Evolutionary conservation across 129 eudicot species (phyloP).

Genomic region (Helichrysum umbraculigerum): DNA sequence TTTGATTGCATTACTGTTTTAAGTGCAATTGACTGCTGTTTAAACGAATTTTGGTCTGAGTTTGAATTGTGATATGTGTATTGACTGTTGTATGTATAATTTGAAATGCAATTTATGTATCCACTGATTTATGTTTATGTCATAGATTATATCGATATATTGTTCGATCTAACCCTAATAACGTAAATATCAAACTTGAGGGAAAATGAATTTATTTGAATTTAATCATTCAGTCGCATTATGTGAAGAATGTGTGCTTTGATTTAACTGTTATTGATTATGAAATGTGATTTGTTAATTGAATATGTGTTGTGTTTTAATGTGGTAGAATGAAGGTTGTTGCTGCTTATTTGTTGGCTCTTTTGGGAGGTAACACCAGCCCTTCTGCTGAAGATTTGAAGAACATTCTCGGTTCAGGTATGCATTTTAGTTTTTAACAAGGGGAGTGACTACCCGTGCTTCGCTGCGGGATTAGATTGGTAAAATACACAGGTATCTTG

Average conservation of each 20-base stretch:
- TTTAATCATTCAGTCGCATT: not conserved
- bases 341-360: conserved; percentile 44
- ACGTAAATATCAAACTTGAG: too few relatives aligned
- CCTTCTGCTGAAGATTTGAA: conserved; percentile 43
- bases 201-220: too few relatives aligned
- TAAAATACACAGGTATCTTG: too few relatives aligned
- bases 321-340: conserved; percentile 37
- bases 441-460: too few relatives aligned
- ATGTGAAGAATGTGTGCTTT: not conserved
- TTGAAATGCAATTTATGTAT: too few relatives aligned
- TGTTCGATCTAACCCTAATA: not conserved
- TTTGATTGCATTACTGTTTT: too few relatives aligned
- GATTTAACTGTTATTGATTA: not conserved
- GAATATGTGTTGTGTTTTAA: not conserved
- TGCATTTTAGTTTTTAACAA: not conserved
- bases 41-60: too few relatives aligned
- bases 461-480: too few relatives aligned
- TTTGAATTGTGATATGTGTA: too few relatives aligned
- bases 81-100: not conserved
- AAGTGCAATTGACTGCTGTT: too few relatives aligned
- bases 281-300: not conserved
- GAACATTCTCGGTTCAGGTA: conserved; percentile 47
- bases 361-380: conserved; percentile 43
- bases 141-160: too few relatives aligned
- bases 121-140: not conserved